phyloP scores from a whole-genome alignment of 352 stramenopile genomes.

The Peronospora destructor region DNA sequence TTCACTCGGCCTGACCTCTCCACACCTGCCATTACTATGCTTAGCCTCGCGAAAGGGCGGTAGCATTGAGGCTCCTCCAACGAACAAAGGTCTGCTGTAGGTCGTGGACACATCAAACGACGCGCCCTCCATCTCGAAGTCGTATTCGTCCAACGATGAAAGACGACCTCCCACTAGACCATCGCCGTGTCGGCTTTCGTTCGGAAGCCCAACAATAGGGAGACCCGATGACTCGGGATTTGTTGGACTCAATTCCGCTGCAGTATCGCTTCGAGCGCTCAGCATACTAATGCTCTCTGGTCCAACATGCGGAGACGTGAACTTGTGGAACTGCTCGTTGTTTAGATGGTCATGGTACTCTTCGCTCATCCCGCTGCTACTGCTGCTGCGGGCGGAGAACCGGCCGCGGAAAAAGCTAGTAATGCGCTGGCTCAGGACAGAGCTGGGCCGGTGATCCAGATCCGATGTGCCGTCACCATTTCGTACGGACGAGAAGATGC shows the following conservation, averaged over 20 bases:
- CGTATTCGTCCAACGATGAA: conserved; percentile 62
- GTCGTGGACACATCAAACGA: conserved; percentile 36
- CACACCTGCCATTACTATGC: conserved; percentile 42
- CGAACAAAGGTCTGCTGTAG: conserved; percentile 30
- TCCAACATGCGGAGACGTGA: conserved; percentile 34
- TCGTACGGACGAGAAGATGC: conserved; percentile 48
- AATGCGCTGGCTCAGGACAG: conserved; percentile 39
- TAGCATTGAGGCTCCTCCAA: conserved; percentile 27
- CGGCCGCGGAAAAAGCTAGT: conserved; percentile 59
- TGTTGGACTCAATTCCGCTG: conserved; percentile 23
- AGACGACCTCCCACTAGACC: conserved; percentile 37
- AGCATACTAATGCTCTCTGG: conserved; percentile 26
- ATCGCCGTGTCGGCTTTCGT: conserved; percentile 31
- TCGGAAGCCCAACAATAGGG: conserved; percentile 28
- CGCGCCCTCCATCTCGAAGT: conserved; percentile 29
- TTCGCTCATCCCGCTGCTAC: conserved; percentile 34
- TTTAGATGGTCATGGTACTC: conserved; percentile 31
- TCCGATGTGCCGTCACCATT: conserved; percentile 27
- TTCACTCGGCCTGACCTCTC: conserved; percentile 34
- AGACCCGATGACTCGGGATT: conserved; percentile 22
- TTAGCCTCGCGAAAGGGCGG: conserved; percentile 43
- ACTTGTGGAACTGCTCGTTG: conserved; percentile 41
- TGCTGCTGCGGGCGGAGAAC: conserved; percentile 40
- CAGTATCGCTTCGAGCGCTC: conserved; percentile 26
- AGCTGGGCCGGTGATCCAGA: conserved; percentile 41